Percentiles rank a stretch among this genome's conserved stretches.
phyloP scores from a whole-genome alignment of 768 basidiomycete genomes.

The Leccinum ochraceum region DNA sequence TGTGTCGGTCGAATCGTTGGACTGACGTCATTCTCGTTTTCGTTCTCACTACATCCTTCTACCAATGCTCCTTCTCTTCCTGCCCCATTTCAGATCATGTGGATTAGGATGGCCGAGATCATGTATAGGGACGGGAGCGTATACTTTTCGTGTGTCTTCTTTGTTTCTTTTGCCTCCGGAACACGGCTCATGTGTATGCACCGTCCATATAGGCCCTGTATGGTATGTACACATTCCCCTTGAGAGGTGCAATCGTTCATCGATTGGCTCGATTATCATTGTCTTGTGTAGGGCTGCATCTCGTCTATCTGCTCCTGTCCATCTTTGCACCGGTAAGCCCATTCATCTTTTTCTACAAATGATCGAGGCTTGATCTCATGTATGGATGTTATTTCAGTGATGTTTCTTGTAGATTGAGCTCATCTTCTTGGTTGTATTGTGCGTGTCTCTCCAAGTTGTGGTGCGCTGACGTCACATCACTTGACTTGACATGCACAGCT shows the following conservation, averaged over 20 bases:
- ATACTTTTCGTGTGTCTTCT: conserved; percentile 29
- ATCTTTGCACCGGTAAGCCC: conserved; percentile 24
- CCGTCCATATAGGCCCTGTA: conserved; percentile 22
- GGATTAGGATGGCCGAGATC: too few relatives aligned
- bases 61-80: background rate
- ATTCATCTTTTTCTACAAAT: background rate
- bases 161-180: background rate
- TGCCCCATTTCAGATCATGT: conserved; percentile 9
- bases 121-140: conserved; percentile 23
- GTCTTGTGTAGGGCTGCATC: conserved; percentile 14
- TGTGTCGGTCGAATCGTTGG: background rate
- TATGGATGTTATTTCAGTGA: background rate
- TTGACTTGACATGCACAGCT: conserved; percentile 18
- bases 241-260: background rate
- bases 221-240: conserved; percentile 14
- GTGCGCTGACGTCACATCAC: background rate
- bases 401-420: conserved; percentile 19
- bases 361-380: background rate
- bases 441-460: background rate
- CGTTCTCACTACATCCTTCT: background rate
- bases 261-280: background rate
- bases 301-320: conserved; percentile 25
- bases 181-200: background rate
- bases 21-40: background rate
- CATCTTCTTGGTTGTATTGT: conserved; percentile 25